Conservation (phyloP, 2,329 filamentous ascomycete genomes). For the Monosporascus sp. region DNA sequence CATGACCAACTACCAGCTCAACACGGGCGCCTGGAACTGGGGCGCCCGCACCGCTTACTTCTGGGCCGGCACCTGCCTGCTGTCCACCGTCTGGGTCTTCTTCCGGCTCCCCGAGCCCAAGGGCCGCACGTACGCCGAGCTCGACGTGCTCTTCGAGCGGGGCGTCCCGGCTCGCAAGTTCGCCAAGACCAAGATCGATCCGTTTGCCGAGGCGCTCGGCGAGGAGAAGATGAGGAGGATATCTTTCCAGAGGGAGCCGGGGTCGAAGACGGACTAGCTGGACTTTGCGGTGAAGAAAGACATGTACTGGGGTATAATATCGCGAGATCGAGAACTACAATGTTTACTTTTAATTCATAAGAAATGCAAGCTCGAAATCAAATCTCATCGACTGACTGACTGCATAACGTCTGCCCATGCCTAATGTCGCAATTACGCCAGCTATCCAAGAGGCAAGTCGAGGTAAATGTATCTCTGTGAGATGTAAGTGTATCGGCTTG, state of each 20-base stretch:
- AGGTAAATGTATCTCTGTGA: no score
- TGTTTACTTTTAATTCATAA: no score
- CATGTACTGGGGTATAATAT: no score
- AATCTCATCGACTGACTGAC: no score
- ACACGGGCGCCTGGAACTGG: slow-evolving; percentile 42
- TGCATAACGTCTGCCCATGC: no score
- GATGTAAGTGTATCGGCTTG: no score
- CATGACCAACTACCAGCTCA: slow-evolving; percentile 45
- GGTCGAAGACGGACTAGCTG: no score
- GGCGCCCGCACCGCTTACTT: slow-evolving; percentile 43
- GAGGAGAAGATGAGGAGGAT: not conserved
- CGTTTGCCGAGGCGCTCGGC: slow-evolving; percentile 21
- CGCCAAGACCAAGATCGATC: slow-evolving; percentile 32
- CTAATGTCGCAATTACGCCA: no score
- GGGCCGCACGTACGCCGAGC: slow-evolving; percentile 40
- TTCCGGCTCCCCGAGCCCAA: slow-evolving; percentile 51
- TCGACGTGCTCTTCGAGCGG: slow-evolving; percentile 38
- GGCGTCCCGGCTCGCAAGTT: slow-evolving; percentile 35
- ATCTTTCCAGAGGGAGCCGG: not conserved
- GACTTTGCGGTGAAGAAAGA: no score
- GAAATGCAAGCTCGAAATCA: no score
- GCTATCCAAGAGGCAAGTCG: no score
- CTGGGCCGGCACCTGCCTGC: slow-evolving; percentile 43
- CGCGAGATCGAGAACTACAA: no score
- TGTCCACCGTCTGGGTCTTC: slow-evolving; percentile 45